Evolutionary conservation across 768 basidiomycete species (phyloP).

Genomic region (Boletus rufocinnamomeus): DNA sequence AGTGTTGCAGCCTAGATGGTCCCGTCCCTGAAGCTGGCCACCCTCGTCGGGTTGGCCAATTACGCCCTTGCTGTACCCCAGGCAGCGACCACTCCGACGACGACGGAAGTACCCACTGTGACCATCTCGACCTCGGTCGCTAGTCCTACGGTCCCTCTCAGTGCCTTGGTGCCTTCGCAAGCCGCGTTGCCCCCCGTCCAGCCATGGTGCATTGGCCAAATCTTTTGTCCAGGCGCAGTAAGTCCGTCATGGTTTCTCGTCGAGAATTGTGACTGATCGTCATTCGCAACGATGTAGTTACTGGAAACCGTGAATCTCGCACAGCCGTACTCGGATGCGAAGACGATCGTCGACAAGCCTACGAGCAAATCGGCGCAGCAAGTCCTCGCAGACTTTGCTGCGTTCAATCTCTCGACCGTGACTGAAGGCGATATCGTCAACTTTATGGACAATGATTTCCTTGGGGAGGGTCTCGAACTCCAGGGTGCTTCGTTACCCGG

Average conservation of each 20-base stretch:
- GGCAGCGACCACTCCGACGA: slow-evolving; percentile 8
- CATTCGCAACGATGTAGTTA: slow-evolving; percentile 42
- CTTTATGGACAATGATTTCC: slow-evolving; percentile 76
- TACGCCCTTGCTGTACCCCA: slow-evolving; percentile 22
- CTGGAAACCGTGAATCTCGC: slow-evolving; percentile 88
- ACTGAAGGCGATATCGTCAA: slow-evolving; percentile 66
- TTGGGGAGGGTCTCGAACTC: slow-evolving; percentile 85
- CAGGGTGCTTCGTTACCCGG: slow-evolving; percentile 58
- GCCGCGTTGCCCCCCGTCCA: slow-evolving; percentile 65
- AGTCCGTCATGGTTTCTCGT: slow-evolving; percentile 21
- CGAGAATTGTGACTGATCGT: not conserved
- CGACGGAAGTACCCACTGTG: slow-evolving; percentile 35
- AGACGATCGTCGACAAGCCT: slow-evolving; percentile 90
- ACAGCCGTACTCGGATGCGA: slow-evolving; percentile 71
- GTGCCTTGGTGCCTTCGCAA: slow-evolving; percentile 63
- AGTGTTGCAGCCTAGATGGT: slow-evolving; percentile 33
- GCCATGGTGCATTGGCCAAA: slow-evolving; percentile 73
- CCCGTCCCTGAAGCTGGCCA: slow-evolving; percentile 15
- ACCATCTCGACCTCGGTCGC: slow-evolving; percentile 64
- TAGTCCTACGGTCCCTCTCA: slow-evolving; percentile 57
- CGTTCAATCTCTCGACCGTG: slow-evolving; percentile 38
- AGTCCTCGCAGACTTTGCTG: slow-evolving; percentile 69
- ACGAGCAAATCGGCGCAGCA: slow-evolving; percentile 64
- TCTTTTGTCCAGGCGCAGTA: slow-evolving; percentile 81
- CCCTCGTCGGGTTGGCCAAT: slow-evolving; percentile 17